Evolutionary conservation across 768 basidiomycete genomes (phyloP).

Genomic region (Suillus hirtellus): DNA sequence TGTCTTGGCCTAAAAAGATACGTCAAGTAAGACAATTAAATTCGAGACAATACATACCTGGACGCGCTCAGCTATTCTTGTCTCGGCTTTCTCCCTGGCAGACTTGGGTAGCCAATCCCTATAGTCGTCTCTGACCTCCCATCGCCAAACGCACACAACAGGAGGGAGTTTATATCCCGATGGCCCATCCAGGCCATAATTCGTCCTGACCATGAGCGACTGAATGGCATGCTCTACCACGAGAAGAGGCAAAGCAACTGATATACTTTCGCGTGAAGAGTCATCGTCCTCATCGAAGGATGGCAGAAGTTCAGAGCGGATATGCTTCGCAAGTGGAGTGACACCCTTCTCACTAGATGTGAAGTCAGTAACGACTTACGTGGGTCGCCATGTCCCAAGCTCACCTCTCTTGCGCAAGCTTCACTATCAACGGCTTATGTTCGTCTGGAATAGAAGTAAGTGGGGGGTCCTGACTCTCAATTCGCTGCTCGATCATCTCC

Average conservation of each 20-base stretch:
- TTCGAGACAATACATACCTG: slow-evolving; percentile 45
- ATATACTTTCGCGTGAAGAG: slow-evolving; percentile 32
- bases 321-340: slow-evolving; percentile 60
- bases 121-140: slow-evolving; percentile 72
- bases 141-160: slow-evolving; percentile 76
- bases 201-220: slow-evolving; percentile 61
- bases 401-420: slow-evolving; percentile 86
- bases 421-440: slow-evolving; percentile 74
- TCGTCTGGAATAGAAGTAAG: slow-evolving; percentile 64
- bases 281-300: slow-evolving; percentile 56
- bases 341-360: slow-evolving; percentile 69
- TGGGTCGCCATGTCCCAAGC: neutral
- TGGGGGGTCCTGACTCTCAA: slow-evolving; percentile 48
- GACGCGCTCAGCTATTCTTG: slow-evolving; percentile 60
- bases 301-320: slow-evolving; percentile 70
- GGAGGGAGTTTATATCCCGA: slow-evolving; percentile 57
- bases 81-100: slow-evolving; percentile 59
- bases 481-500: slow-evolving; percentile 61
- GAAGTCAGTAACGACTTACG: neutral
- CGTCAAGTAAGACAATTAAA: neutral
- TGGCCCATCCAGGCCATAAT: slow-evolving; percentile 72
- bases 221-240: slow-evolving; percentile 68
- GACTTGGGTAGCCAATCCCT: slow-evolving; percentile 68
- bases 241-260: slow-evolving; percentile 42
- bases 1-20: slow-evolving; percentile 52